Evolutionary conservation across 331 rosid genomes (phyloP).

Genomic region (Acacia concinna): DNA sequence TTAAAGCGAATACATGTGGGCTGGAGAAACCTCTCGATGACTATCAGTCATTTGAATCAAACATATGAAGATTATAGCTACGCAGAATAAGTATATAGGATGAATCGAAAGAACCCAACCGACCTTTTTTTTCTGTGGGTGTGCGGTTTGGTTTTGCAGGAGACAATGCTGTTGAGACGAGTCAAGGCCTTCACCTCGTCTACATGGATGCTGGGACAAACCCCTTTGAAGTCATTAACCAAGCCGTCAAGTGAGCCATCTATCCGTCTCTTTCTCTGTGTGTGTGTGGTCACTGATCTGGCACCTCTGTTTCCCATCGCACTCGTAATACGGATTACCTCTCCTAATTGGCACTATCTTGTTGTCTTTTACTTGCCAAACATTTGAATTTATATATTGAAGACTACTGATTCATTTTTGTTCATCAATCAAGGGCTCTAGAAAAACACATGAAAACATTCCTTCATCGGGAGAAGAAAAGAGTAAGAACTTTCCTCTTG

Average conservation of each 20-base stretch:
- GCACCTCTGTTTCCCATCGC: neutral
- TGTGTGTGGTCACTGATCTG: neutral
- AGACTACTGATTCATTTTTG: conserved; percentile 12
- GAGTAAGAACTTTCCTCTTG: conserved; percentile 38
- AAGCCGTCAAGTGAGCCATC: conserved; percentile 74
- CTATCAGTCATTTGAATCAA: conserved; percentile 50
- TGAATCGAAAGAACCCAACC: conserved; percentile 50
- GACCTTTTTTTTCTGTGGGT: conserved; percentile 53
- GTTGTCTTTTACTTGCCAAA: neutral
- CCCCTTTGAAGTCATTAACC: conserved; percentile 88
- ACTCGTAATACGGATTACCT: neutral
- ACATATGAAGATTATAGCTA: conserved; percentile 59
- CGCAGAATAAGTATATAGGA: conserved; percentile 44
- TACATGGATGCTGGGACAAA: conserved; percentile 94
- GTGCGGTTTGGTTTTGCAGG: conserved; percentile 89
- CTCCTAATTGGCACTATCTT: neutral
- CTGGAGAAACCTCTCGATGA: conserved; percentile 48
- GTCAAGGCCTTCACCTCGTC: conserved; percentile 79
- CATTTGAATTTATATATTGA: neutral
- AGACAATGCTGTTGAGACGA: conserved; percentile 70
- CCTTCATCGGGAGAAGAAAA: conserved; percentile 85
- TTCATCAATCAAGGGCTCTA: conserved; percentile 52
- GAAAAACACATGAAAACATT: conserved; percentile 86
- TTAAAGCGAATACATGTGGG: conserved; percentile 43
- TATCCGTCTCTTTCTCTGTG: neutral